Evolutionary conservation across 352 stramenopile genomes (phyloP).

Genomic region (Phytopythium mirpurense): DNA sequence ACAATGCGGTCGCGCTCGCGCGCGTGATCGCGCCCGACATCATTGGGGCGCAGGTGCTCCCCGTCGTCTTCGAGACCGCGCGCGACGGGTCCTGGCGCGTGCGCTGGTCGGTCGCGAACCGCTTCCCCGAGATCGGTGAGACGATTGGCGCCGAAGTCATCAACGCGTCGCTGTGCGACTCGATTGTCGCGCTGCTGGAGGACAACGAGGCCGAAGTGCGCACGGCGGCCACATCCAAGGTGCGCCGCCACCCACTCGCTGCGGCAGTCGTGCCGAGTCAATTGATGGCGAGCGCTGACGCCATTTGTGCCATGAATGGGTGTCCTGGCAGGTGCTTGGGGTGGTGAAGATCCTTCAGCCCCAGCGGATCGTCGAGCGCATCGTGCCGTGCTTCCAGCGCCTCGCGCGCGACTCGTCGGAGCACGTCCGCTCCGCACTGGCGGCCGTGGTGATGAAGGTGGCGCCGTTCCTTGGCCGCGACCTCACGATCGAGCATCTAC

Average conservation of each 20-base stretch:
- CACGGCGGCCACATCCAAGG: constrained; percentile 93
- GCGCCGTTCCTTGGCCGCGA: constrained; percentile 91
- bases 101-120: constrained; percentile 96
- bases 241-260: too few relatives aligned
- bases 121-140: constrained; percentile 92
- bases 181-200: constrained; percentile 93
- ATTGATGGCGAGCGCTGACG: not conserved
- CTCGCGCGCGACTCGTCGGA: constrained; percentile 96
- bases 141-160: constrained; percentile 74
- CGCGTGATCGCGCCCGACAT: constrained; percentile 68
- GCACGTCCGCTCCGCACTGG: constrained; percentile 94
- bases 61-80: constrained; percentile 89
- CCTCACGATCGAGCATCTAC: constrained; percentile 91
- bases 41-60: constrained; percentile 82
- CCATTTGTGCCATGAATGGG: not conserved
- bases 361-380: constrained; percentile 60
- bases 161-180: constrained; percentile 70
- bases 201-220: constrained; percentile 97
- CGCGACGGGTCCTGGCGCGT: constrained; percentile 98
- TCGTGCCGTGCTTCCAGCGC: constrained; percentile 86
- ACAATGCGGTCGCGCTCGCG: constrained; percentile 95
- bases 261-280: too few relatives aligned
- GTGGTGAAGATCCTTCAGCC: constrained; percentile 53
- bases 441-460: constrained; percentile 94
- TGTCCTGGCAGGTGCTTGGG: constrained; percentile 22